These are phyloP conservation scores for Rhododendron simsii DNA, from an alignment of 148 eudicot genomes.

Conservation along the genomic window DNA sequence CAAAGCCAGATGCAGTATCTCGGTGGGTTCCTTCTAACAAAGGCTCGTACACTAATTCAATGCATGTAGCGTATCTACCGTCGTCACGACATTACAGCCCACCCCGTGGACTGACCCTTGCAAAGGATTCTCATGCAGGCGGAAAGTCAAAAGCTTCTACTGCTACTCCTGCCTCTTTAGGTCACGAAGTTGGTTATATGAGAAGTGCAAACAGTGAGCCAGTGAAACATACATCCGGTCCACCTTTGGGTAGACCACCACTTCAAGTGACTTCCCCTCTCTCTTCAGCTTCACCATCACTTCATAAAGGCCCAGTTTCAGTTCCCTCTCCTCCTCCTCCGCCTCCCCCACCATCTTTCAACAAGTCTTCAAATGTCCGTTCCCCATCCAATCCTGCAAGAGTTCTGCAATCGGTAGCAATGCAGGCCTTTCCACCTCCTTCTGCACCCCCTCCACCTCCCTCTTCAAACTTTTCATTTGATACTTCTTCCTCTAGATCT, in stretches of 20 bases:
- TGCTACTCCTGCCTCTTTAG: constrained; percentile 17
- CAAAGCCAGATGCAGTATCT: constrained; percentile 58
- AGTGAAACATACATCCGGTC: constrained; percentile 18
- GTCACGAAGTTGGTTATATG: constrained; percentile 17
- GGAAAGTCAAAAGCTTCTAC: constrained; percentile 43
- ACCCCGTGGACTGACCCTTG: constrained; percentile 49
- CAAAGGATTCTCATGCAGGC: constrained; percentile 37
- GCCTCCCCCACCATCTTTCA: constrained; percentile 19
- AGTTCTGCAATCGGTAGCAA: constrained; percentile 15
- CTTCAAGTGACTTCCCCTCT: constrained; percentile 6
- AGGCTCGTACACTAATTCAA: constrained; percentile 73
- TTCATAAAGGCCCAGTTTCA: background rate
- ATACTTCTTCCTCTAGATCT: background rate
- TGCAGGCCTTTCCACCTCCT: constrained; percentile 20
- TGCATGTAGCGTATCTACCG: constrained; percentile 78
- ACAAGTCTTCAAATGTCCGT: constrained; percentile 4
- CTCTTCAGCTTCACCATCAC: background rate
- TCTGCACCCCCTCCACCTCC: constrained; percentile 31
- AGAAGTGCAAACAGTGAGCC: constrained; percentile 13
- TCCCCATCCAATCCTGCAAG: constrained; percentile 10
- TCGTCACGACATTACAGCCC: constrained; percentile 64
- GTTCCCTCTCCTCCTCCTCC: constrained; percentile 24
- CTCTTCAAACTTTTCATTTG: background rate
- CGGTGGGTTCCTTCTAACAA: constrained; percentile 83
- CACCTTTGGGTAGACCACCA: constrained; percentile 15